These are phyloP conservation scores for Collybiopsis luxurians DNA, from an alignment of 768 basidiomycete genomes.

Conservation along the genomic window DNA sequence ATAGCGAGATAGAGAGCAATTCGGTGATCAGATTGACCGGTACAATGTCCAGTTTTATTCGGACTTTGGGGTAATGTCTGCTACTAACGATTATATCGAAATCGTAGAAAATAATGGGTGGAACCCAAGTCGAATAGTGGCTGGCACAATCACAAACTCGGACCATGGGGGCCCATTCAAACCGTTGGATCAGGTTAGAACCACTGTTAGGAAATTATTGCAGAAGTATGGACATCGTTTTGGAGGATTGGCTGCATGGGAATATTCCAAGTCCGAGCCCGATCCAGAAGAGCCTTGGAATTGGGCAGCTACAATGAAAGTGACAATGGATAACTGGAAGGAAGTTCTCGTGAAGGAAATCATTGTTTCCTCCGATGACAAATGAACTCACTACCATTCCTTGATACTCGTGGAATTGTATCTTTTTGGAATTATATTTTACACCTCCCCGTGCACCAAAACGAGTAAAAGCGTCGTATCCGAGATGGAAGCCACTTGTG, in stretches of 20 bases:
- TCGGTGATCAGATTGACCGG: constrained; percentile 16
- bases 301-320: constrained; percentile 16
- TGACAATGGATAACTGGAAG: constrained; percentile 6
- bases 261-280: constrained; percentile 24
- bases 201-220: constrained; percentile 14
- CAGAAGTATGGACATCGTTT: constrained; percentile 18
- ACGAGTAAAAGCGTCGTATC: constrained; percentile 77
- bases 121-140: constrained; percentile 18
- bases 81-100: constrained; percentile 18
- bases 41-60: constrained; percentile 26
- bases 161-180: constrained; percentile 18
- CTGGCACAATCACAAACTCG: constrained; percentile 19
- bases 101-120: constrained; percentile 17
- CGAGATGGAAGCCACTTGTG: constrained; percentile 66
- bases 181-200: constrained; percentile 10
- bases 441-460: constrained; percentile 68
- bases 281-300: constrained; percentile 14
- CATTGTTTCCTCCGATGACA: no score
- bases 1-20: constrained; percentile 14
- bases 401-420: no score
- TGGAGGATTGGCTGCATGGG: constrained; percentile 24
- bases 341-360: no score
- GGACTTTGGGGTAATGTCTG: constrained; percentile 20
- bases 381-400: no score
- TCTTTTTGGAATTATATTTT: no score